Base-by-base conservation (phyloP, 2,329 filamentous ascomycete species). In the Cadophora sp. region DNA sequence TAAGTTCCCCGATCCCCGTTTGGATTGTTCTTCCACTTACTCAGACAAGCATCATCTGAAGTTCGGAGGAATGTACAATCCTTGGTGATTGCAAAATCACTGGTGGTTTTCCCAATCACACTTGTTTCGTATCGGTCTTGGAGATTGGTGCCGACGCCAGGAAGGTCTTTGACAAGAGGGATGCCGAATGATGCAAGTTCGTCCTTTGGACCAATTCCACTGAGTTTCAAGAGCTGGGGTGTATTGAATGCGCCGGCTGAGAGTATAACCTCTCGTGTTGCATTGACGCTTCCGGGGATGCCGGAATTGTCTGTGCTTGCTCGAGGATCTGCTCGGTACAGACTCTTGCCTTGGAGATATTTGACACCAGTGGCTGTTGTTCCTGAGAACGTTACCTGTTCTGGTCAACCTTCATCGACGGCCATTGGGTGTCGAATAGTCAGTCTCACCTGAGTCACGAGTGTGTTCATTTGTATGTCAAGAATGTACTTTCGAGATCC, bases 131-230 rank as follows among this genome's bases (percentile, higher is more conserved):
- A 85, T 67, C 85, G 62, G 84, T 82, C 71, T 84, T 86, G 81
- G 1, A 89, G 79, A 77, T 89, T 89, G 43, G 80, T 82, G 50
- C 88, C 89, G 19, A 92, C 88, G 11, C 91, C 88, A 0, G 87
- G 88, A 1, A 88, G 81, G 73, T 91, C 82, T 2, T 65, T 86
- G 40, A 89, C 72, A 3, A 88, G 80, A 2, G 80, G 77, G 68
- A 90, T 88, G 40, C 79, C 76, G 73, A 84, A 74, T 34, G 70
- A 69, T 26, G 73, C 29, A 4, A 83, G 78, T 73, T 82, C 80
- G 1, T 69, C 76, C 19, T 71, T 73, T 14, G 80, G 75, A 67
- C 83, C 82, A 50, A 84, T 74, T 29, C 82, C 83, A 46, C 79
- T 81, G 8, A 83, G 78, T 74, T 83, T 83, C 16, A 84, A 79